Evolutionary conservation across 2,329 filamentous ascomycete species (phyloP).

Genomic region (Phialophora macrospora): DNA sequence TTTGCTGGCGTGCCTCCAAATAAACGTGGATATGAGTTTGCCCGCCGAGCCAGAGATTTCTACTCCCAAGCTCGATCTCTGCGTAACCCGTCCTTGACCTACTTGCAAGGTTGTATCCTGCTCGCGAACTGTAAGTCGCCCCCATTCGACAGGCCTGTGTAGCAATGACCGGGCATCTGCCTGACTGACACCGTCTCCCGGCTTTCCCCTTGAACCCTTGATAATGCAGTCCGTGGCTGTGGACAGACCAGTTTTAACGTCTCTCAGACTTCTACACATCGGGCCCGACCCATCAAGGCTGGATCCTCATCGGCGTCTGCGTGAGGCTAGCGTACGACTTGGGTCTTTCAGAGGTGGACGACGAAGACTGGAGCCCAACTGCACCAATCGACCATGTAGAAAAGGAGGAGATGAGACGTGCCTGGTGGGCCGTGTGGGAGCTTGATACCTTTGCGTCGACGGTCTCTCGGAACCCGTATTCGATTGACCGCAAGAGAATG

Average conservation of each 20-base stretch:
- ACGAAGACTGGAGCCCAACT: slow-evolving; percentile 24
- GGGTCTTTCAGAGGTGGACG: slow-evolving; percentile 89
- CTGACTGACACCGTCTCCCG: too few relatives aligned
- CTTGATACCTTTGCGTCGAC: slow-evolving; percentile 33
- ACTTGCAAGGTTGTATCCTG: slow-evolving; percentile 33
- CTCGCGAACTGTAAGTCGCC: slow-evolving; percentile 18
- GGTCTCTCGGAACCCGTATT: slow-evolving; percentile 29
- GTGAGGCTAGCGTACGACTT: slow-evolving; percentile 87
- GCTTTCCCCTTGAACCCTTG: background rate
- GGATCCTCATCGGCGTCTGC: slow-evolving; percentile 96
- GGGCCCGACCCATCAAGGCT: slow-evolving; percentile 48
- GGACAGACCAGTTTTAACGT: background rate
- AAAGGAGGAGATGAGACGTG: slow-evolving; percentile 31
- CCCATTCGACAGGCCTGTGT: background rate
- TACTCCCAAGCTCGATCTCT: slow-evolving; percentile 23
- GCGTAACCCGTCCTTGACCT: slow-evolving; percentile 23
- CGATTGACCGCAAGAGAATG: slow-evolving; percentile 35
- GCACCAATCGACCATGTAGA: slow-evolving; percentile 19
- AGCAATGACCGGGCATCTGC: too few relatives aligned
- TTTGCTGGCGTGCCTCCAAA: slow-evolving; percentile 19
- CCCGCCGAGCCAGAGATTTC: slow-evolving; percentile 23
- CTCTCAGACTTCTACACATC: slow-evolving; percentile 30
- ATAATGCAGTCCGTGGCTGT: background rate
- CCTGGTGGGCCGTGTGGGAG: slow-evolving; percentile 34
- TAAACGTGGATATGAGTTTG: slow-evolving; percentile 29